These are phyloP conservation scores for Theobroma grandiflorum DNA, from an alignment of 441 rosid species.

Conservation along the genomic window DNA sequence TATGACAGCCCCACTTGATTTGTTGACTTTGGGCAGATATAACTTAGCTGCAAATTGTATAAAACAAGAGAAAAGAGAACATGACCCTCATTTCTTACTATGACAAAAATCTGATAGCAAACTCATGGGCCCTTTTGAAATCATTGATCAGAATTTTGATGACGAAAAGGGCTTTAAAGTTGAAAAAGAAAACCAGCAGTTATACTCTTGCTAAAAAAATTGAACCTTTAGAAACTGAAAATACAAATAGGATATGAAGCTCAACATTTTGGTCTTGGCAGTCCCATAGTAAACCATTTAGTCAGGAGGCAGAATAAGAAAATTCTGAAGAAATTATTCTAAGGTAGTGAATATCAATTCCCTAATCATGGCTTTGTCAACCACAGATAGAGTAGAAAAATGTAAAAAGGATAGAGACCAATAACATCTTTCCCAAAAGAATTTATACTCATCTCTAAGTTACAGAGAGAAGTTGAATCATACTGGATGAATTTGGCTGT, in stretches of 20 bases:
- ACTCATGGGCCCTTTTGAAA: neutral
- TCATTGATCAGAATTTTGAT: neutral
- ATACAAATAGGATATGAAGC: neutral
- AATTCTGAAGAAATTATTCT: neutral
- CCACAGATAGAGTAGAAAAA: neutral
- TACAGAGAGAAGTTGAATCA: conserved; percentile 33
- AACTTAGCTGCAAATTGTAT: conserved; percentile 66
- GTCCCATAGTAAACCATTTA: neutral
- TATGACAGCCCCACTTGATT: conserved; percentile 75
- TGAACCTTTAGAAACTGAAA: neutral
- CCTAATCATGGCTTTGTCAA: neutral
- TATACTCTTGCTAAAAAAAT: neutral
- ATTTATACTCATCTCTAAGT: conserved; percentile 4
- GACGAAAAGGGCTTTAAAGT: neutral
- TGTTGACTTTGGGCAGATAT: conserved; percentile 75
- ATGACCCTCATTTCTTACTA: neutral
- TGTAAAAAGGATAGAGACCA: neutral
- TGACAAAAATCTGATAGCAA: neutral
- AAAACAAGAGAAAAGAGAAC: neutral
- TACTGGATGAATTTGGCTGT: conserved; percentile 81
- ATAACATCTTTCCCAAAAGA: conserved; percentile 9
- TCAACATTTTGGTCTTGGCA: neutral
- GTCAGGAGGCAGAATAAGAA: neutral
- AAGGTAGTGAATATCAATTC: neutral
- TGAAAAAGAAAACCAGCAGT: neutral